phyloP scores from a whole-genome alignment of 768 basidiomycete species.

The Panaeolus cyanescens region DNA sequence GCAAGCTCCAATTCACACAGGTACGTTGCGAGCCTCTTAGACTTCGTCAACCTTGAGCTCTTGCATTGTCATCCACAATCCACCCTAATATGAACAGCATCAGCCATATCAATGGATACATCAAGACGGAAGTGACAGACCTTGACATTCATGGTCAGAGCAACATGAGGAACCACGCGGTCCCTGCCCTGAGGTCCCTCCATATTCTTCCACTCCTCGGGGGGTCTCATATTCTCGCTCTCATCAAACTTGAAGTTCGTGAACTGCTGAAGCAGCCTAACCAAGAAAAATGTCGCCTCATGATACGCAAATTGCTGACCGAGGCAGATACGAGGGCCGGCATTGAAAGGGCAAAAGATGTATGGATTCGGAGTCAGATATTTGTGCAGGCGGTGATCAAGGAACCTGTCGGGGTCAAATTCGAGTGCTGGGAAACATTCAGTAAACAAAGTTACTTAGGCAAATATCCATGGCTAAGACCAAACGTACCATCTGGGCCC shows the following conservation, averaged over 20 bases:
- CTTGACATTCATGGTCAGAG: slow-evolving; percentile 46
- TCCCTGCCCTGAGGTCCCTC: slow-evolving; percentile 39
- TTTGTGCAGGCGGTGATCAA: slow-evolving; percentile 49
- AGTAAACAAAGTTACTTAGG: not conserved
- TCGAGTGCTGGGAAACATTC: slow-evolving; percentile 30
- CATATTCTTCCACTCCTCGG: slow-evolving; percentile 40
- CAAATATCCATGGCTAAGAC: not conserved
- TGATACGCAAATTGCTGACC: slow-evolving; percentile 57
- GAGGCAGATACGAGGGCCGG: slow-evolving; percentile 38
- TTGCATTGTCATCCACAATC: slow-evolving; percentile 32
- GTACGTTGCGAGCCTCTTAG: not conserved
- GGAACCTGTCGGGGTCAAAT: slow-evolving; percentile 60
- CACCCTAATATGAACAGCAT: slow-evolving; percentile 21
- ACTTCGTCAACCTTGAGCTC: slow-evolving; percentile 11
- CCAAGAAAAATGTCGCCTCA: slow-evolving; percentile 56
- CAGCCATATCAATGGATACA: slow-evolving; percentile 1
- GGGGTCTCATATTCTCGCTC: slow-evolving; percentile 37
- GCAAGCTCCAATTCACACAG: no score
- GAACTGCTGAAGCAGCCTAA: slow-evolving; percentile 53
- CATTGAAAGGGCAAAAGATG: slow-evolving; percentile 43
- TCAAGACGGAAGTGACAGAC: slow-evolving; percentile 15
- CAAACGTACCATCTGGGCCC: slow-evolving; percentile 55
- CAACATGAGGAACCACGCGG: slow-evolving; percentile 32
- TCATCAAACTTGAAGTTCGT: slow-evolving; percentile 46
- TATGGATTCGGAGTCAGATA: slow-evolving; percentile 46